Percentiles rank a stretch among this genome's conserved stretches.
These are phyloP conservation scores for Moelleriella libera DNA, from an alignment of 2,329 filamentous ascomycete genomes.

Conservation along the genomic window DNA sequence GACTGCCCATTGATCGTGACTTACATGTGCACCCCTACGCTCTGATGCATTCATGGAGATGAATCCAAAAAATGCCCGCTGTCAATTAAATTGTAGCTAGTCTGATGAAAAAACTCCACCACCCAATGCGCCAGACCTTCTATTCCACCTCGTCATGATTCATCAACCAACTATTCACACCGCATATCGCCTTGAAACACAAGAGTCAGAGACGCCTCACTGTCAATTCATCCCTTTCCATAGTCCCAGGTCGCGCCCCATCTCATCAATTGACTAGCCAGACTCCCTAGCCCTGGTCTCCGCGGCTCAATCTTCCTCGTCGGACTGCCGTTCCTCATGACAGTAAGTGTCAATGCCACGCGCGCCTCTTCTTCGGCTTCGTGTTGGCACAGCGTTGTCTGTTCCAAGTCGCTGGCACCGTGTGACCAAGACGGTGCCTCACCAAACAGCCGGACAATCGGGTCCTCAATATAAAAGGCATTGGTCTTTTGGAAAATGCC, in stretches of 20 bases:
- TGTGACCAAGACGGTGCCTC: conserved; percentile 7
- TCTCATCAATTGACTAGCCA: conserved; percentile 6
- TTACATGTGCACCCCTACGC: no score
- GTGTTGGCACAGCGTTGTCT: not conserved
- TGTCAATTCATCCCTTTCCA: conserved; percentile 1
- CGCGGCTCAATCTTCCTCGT: conserved; percentile 2
- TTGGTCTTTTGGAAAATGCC: conserved; percentile 8
- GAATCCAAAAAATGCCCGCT: no score
- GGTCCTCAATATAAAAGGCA: conserved; percentile 11
- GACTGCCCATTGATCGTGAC: no score
- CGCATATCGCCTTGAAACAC: not conserved
- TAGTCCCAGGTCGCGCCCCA: conserved; percentile 10
- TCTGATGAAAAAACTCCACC: no score
- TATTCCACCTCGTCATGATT: no score
- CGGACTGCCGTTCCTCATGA: conserved; percentile 9
- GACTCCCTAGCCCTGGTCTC: not conserved
- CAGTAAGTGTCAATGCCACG: conserved; percentile 10
- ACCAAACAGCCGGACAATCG: conserved; percentile 9
- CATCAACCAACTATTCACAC: no score
- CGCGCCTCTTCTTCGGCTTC: conserved; percentile 2
- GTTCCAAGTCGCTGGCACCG: conserved; percentile 1
- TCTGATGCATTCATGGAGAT: no score
- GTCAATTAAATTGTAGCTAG: no score
- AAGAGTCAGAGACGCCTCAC: not conserved
- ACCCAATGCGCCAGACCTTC: no score